Percentiles rank a stretch among this genome's conserved stretches.
Evolutionary conservation across 2,329 filamentous ascomycete species (phyloP).

Genomic region (Endoconidiophora polonica): DNA sequence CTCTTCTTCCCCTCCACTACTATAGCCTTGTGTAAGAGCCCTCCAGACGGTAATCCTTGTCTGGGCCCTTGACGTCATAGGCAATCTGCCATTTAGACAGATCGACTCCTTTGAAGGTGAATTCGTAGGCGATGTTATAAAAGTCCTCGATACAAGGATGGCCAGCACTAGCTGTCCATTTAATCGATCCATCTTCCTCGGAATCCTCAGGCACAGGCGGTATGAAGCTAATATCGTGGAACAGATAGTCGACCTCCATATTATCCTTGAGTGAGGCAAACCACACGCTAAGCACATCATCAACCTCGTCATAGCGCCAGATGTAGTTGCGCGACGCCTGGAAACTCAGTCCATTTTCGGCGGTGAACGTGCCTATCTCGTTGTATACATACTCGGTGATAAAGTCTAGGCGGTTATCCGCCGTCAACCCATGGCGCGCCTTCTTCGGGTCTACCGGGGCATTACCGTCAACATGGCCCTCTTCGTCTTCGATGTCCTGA

Average conservation of each 20-base stretch:
- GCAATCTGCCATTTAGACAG: conserved; percentile 41
- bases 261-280: conserved; percentile 50
- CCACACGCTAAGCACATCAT: conserved; percentile 52
- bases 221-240: conserved; percentile 54
- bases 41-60: conserved; percentile 53
- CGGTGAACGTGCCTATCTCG: conserved; percentile 48
- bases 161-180: conserved; percentile 46
- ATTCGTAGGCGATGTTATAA: conserved; percentile 54
- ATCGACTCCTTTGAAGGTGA: conserved; percentile 41
- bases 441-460: conserved; percentile 5
- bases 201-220: conserved; percentile 18
- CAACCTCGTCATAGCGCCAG: conserved; percentile 49
- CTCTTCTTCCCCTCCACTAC: neutral
- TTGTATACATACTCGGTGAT: conserved; percentile 47
- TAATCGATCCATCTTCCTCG: conserved; percentile 9
- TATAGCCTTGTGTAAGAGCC: conserved; percentile 31
- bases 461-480: conserved; percentile 17
- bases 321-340: conserved; percentile 50
- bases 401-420: conserved; percentile 19
- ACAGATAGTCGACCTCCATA: conserved; percentile 51
- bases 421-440: neutral
- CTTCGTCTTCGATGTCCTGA: conserved; percentile 5
- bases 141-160: conserved; percentile 58
- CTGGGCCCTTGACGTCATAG: conserved; percentile 53
- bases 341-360: conserved; percentile 38